Base-by-base conservation (phyloP, 345 rosid species). In the Iberis pinnata region DNA sequence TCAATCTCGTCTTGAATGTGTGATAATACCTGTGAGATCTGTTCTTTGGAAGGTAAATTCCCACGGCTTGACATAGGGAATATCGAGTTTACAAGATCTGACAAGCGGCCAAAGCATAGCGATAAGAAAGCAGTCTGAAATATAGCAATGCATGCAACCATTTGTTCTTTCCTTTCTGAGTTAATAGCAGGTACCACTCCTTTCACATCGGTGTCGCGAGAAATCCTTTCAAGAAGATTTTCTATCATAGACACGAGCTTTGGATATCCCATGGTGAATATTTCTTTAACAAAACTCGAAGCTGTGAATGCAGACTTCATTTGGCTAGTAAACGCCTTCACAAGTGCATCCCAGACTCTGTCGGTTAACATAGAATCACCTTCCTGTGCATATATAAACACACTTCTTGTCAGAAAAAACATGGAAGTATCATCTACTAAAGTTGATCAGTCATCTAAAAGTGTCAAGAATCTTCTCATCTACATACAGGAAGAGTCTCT, bases 241-340 rank as follows among this genome's bases (percentile, higher is more conserved):
- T 93, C 92, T 13, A 86, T 56, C 86, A 80, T 78, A 49, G 89
- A 70, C 33, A 81, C 76, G 57, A 93, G 95, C 62, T 93, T 93
- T 7, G 99, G 99, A 52, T 93, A 93, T 40, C 97, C 99, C 55
- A 57, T 68, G 2, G 97, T 86, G 64, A 93, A 86, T 61, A 83
- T 80, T 60, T 93, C 97, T 73, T 88, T 93, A 9, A 93, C 97
- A 74, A 86, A 93, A 73, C 95, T 93, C 61, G 99, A 93, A 26
- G 97, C 95, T 27, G 94, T 86, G 71, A 76, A 93, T 53, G 95
- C 88, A 60, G 97, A 83, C 65, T 88, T 93, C 94, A 93, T 86
- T 65, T 88, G 99, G 60, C 55, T 78, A 9, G 94, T 79, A 80
- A 88, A 88, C 16, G 89, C 85, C 69, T 88, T 88, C 68, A 88